phyloP scores from a whole-genome alignment of 441 rosid species.

The Melastoma candidum region DNA sequence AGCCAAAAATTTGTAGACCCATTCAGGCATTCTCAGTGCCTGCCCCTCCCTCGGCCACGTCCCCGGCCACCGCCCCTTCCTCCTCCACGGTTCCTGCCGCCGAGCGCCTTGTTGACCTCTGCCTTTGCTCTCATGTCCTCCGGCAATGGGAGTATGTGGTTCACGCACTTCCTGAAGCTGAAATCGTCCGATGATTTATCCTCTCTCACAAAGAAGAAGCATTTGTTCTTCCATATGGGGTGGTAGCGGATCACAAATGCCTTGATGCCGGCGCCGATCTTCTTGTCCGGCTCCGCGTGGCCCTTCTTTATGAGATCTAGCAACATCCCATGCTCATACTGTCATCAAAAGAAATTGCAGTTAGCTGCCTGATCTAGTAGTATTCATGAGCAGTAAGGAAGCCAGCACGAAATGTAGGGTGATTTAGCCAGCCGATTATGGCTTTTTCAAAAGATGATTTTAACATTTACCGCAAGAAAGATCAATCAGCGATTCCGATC shows the following conservation, averaged over 20 bases:
- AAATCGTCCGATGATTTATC: conserved; percentile 70
- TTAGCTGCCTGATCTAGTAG: too few species aligned
- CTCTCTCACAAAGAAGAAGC: conserved; percentile 70
- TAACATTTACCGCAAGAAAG: too few species aligned
- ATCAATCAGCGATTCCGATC: too few species aligned
- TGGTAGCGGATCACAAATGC: conserved; percentile 60
- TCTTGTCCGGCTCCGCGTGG: conserved; percentile 54
- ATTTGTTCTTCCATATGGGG: conserved; percentile 57
- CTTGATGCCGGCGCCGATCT: conserved; percentile 62
- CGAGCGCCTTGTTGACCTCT: conserved; percentile 28
- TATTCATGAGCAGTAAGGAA: too few species aligned
- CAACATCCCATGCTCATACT: conserved; percentile 70
- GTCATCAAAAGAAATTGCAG: background rate
- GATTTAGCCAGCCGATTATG: too few species aligned
- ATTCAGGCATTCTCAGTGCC: conserved; percentile 30
- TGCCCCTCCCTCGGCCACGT: conserved; percentile 47
- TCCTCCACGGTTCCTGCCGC: conserved; percentile 33
- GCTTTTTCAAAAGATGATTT: too few species aligned
- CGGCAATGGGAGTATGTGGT: conserved; percentile 69
- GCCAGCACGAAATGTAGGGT: too few species aligned
- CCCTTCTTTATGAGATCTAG: conserved; percentile 72
- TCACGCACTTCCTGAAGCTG: conserved; percentile 87
- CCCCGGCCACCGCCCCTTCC: conserved; percentile 31
- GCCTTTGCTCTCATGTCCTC: conserved; percentile 57
- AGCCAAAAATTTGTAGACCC: background rate